Base-by-base conservation (phyloP, 257 asterid genomes). In the Solanum paucissectum region DNA sequence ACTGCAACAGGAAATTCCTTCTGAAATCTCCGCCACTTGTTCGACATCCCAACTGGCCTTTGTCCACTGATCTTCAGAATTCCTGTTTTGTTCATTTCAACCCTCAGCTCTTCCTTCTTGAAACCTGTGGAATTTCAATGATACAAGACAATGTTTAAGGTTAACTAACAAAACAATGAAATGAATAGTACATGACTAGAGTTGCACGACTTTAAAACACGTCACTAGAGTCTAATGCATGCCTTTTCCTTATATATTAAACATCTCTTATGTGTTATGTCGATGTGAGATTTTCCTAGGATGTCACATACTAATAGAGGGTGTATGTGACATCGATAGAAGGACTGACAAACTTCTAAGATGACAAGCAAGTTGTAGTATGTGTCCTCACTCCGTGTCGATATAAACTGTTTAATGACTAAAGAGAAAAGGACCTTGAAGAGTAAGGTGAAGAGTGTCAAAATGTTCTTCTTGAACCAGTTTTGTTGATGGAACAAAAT, bases 11-110 rank as follows among this genome's bases (percentile, higher is more conserved):
- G 93, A 62, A 93, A 92, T 20, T 94, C 94, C 88, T 93, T 96
- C 16, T 77, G 90, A 27, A 96, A 96, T 8, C 90, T 88, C 86
- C 81, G 91, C 93, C 52, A 85, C 42, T 87, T 90, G 87, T 87
- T 86, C 25, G 38, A 87, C 23, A 2, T 29, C 38, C 83, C 90
- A 27, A 86, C 9, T 21, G 87, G 91, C 86, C 93, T 91, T 33
- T 71, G 49, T 32, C 99, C 99, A 44, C 93, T 93, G 88, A 96
- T 88, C 90, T 86, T 93, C 79, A 96, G 81, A 14, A 33, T 60
- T 68, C 92, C 90, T 20, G 91, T n/a, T 68, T 68, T 74, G 11
- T 90, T 88, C 27, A 95, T 89, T 44, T 94, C 95, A 83, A 93
- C 94, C 85, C 88, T 92, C 62, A 96, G 66, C 49, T 94, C 90